A percentile compares a stretch with the other conserved stretches of the same genome.
Evolutionary conservation across 73 alveolate species (phyloP).

Genomic region (Durusdinium trenchii): DNA sequence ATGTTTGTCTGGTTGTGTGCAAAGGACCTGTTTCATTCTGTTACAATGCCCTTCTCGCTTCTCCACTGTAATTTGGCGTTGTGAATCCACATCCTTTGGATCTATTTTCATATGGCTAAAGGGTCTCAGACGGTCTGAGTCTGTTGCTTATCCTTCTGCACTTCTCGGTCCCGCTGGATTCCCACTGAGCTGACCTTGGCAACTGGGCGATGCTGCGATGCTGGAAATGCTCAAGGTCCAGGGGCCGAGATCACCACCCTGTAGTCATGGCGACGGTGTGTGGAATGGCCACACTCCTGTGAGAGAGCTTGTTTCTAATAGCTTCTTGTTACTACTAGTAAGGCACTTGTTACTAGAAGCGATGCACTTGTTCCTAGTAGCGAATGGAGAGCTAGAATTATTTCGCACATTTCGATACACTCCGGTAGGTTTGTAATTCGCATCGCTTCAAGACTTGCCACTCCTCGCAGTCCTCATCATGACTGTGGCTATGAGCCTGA

Average conservation of each 20-base stretch:
- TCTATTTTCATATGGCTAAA: background rate
- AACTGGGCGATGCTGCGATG: background rate
- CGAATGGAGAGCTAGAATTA: too few species aligned
- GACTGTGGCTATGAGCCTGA: constrained; percentile 45
- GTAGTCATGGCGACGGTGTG: constrained; percentile 72
- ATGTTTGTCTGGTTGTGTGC: too few species aligned
- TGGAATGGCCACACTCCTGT: constrained; percentile 25
- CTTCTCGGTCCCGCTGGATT: constrained; percentile 50
- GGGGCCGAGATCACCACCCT: background rate
- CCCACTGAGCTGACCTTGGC: constrained; percentile 77
- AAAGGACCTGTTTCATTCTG: too few species aligned
- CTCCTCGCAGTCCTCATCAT: constrained; percentile 68
- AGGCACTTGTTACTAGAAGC: too few species aligned
- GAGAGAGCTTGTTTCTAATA: too few species aligned
- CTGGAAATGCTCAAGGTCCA: background rate
- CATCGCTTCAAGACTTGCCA: too few species aligned
- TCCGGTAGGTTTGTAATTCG: too few species aligned
- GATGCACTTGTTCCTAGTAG: too few species aligned
- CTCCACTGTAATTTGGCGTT: too few species aligned
- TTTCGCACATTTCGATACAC: too few species aligned
- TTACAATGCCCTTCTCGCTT: too few species aligned
- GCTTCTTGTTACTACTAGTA: too few species aligned
- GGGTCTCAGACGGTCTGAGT: constrained; percentile 6
- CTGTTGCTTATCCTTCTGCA: constrained; percentile 38
- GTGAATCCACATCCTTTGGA: background rate